Evolutionary conservation across 129 eudicot genomes (phyloP), one percentile per base, ranked within the genome.

Genomic region (Lactuca sativa): DNA sequence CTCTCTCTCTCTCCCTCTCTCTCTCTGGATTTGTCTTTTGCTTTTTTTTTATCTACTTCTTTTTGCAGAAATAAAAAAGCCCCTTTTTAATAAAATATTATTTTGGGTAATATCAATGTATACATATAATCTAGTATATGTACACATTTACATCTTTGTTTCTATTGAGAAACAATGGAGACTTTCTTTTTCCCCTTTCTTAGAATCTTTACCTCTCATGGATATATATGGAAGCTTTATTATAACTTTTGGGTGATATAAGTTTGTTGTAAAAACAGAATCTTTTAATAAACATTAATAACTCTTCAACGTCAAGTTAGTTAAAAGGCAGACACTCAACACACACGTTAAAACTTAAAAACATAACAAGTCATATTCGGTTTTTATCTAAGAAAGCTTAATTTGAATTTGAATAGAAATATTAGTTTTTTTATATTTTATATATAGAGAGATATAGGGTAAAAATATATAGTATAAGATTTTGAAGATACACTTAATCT

Each of bases 31-130:
- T 77, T 77, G 70, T 74, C 78, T 72, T 73, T 80, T 72, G 49
- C 75, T 66, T 78, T 78, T 56, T 16, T 64, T 44, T 69, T 32
- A 25, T 25, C 30, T 25, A 25, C 11, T 31, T 37, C 71, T 55
- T 31, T 76, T 64, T 75, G 65, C 84, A 79, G 74, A 69, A 72
- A 65, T 75, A 59, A 67, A 76, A 76, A 74, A 83, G 80, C 12
- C 57, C 63, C 74, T 77, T 76, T 77, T 37, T 78, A 82, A 86
- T 86, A 73, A 68, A 76, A 77, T 79, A 85, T 44, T 37, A 63
- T 82, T 61, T 71, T 80, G 79, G 77, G 76, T 44, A 55, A 52
- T 36, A 77, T 51, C 71, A 78, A 43, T 70, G 80, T 25, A 25
- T 75, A 36, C 64, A 33, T 69, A 59, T 73, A 79, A 53, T 25